These are phyloP conservation scores for Glycine soja DNA, from an alignment of 306 rosid species.

Conservation along the genomic window DNA sequence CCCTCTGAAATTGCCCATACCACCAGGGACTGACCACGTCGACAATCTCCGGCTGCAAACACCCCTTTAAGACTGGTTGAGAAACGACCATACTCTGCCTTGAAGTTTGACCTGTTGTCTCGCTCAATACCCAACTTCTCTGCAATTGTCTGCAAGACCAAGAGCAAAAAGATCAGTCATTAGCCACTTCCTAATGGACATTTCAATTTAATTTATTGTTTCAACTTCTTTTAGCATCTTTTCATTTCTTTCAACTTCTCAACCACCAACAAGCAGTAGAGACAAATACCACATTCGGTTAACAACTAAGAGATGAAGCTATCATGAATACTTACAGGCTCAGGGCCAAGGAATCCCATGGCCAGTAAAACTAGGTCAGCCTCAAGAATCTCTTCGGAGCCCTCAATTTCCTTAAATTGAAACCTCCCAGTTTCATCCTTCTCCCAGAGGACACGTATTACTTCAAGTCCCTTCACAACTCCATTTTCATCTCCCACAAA, in stretches of 20 bases:
- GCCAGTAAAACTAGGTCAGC: constrained; percentile 86
- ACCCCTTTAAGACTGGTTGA: constrained; percentile 76
- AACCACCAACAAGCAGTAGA: too few species aligned
- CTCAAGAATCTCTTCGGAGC: constrained; percentile 84
- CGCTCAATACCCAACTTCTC: constrained; percentile 78
- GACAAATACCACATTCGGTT: neutral
- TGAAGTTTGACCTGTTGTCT: constrained; percentile 84
- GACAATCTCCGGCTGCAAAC: constrained; percentile 96
- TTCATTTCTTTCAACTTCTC: too few species aligned
- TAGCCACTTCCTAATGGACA: neutral
- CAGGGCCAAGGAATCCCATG: constrained; percentile 99
- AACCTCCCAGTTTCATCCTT: constrained; percentile 88
- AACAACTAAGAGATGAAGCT: neutral
- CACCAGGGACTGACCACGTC: constrained; percentile 92
- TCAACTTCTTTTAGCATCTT: too few species aligned
- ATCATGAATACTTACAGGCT: constrained; percentile 69
- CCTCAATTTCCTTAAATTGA: constrained; percentile 90
- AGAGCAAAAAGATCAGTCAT: constrained; percentile 4
- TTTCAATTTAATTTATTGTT: neutral
- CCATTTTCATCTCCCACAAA: constrained; percentile 94
- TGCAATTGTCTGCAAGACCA: constrained; percentile 64
- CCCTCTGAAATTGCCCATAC: constrained; percentile 99
- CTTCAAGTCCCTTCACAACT: constrained; percentile 78
- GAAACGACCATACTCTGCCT: constrained; percentile 91
- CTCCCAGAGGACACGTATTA: constrained; percentile 79